Evolutionary conservation across 495 filamentous ascomycete genomes (phyloP).

Genomic region (Penicillium riverlandense): DNA sequence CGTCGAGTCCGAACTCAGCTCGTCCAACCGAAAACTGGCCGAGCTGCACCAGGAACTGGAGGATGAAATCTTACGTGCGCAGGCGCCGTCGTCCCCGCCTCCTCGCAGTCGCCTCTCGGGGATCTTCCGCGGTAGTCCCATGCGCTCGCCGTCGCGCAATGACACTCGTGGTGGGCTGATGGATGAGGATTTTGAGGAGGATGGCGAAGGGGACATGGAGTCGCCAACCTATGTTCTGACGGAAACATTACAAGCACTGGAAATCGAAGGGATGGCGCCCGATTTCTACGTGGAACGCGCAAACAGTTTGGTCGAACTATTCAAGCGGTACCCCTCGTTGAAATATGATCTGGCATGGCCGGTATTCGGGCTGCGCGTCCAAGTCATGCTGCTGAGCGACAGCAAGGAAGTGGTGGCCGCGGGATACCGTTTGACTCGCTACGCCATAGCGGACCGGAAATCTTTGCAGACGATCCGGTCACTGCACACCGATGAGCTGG

Average conservation of each 20-base stretch:
- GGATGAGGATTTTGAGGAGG: conserved; percentile 35
- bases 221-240: conserved; percentile 85
- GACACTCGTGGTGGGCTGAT: conserved; percentile 21
- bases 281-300: conserved; percentile 93
- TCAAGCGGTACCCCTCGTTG: conserved; percentile 84
- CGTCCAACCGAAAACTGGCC: conserved; percentile 84
- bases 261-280: conserved; percentile 76
- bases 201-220: conserved; percentile 62
- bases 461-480: conserved; percentile 83
- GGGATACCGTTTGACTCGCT: conserved; percentile 85
- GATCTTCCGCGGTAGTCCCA: conserved; percentile 55
- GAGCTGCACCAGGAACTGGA: conserved; percentile 74
- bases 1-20: conserved; percentile 85
- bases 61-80: conserved; percentile 56
- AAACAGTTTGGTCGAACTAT: conserved; percentile 85
- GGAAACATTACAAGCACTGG: conserved; percentile 81
- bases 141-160: conserved; percentile 59
- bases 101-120: conserved; percentile 59
- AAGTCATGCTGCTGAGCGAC: conserved; percentile 90
- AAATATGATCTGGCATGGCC: conserved; percentile 97
- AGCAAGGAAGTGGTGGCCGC: conserved; percentile 93
- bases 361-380: conserved; percentile 84
- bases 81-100: conserved; percentile 60
- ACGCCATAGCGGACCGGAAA: conserved; percentile 85
- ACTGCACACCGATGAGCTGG: conserved; percentile 85